These are phyloP conservation scores for Limtongozyma cylindracea DNA, from an alignment of 805 yeast species.

Conservation along the genomic window DNA sequence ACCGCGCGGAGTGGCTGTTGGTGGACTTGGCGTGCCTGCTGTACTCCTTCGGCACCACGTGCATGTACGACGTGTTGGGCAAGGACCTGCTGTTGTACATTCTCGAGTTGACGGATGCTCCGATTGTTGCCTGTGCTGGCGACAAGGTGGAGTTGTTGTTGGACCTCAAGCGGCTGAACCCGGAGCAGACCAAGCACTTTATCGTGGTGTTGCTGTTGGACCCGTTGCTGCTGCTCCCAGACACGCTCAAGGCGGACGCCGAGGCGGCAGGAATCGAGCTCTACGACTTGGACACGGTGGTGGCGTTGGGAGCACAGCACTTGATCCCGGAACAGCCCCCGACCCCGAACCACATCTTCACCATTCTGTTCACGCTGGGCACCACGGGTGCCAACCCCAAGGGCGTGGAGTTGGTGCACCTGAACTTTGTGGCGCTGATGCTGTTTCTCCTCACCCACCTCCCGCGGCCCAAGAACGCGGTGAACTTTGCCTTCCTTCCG, in stretches of 20 bases:
- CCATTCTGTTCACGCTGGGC: constrained; percentile 53
- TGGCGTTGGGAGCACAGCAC: constrained; percentile 8
- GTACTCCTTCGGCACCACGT: constrained; percentile 4
- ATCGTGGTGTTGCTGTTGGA: constrained; percentile 1
- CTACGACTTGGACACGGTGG: constrained; percentile 9
- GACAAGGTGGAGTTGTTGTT: constrained; percentile 3
- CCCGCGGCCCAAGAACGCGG: constrained; percentile 1
- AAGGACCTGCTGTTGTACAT: constrained; percentile 4
- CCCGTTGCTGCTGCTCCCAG: too few species aligned
- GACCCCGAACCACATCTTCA: constrained; percentile 18
- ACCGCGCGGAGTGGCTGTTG: constrained; percentile 4
- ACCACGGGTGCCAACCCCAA: constrained; percentile 36
- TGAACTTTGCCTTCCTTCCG: constrained; percentile 16
- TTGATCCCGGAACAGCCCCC: constrained; percentile 16
- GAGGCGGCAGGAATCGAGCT: constrained; percentile 3
- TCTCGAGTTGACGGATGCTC: constrained; percentile 3
- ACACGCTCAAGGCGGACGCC: not conserved
- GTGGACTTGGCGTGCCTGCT: constrained; percentile 3
- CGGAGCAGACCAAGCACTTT: constrained; percentile 3
- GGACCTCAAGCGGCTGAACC: constrained; percentile 2
- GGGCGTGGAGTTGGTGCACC: constrained; percentile 35
- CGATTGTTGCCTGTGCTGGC: constrained; percentile 3
- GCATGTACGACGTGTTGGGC: constrained; percentile 5
- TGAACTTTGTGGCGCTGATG: constrained; percentile 20
- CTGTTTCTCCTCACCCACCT: constrained; percentile 10